phyloP scores from a whole-genome alignment of 176 grass and related monocot genomes.

The Phoenix dactylifera region DNA sequence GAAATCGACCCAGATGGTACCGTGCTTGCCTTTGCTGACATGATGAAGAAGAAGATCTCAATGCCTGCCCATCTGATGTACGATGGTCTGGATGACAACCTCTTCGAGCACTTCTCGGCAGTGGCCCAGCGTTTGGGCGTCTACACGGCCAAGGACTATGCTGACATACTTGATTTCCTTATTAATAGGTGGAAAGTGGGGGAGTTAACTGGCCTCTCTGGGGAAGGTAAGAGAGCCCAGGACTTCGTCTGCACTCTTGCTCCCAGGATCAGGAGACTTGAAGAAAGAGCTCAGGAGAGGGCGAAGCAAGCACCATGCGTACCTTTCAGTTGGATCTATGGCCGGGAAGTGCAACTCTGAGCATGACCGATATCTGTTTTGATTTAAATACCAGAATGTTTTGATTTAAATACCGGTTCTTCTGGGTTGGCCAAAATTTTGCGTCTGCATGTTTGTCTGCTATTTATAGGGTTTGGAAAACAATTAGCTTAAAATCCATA shows the following conservation, averaged over 20 bases:
- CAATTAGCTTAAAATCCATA: not conserved
- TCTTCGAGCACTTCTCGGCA: slow-evolving; percentile 88
- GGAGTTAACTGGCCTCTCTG: slow-evolving; percentile 48
- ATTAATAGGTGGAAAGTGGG: slow-evolving; percentile 75
- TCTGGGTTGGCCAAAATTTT: too few species aligned
- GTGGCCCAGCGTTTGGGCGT: slow-evolving; percentile 75
- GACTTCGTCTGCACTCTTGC: slow-evolving; percentile 85
- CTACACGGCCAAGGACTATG: slow-evolving; percentile 88
- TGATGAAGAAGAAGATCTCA: slow-evolving; percentile 98
- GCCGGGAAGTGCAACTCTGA: slow-evolving; percentile 71
- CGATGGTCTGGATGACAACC: slow-evolving; percentile 63
- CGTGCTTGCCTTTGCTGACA: slow-evolving; percentile 62
- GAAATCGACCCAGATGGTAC: slow-evolving; percentile 83
- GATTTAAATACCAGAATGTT: too few species aligned
- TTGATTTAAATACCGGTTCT: too few species aligned
- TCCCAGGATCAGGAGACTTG: slow-evolving; percentile 68
- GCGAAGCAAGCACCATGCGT: slow-evolving; percentile 51
- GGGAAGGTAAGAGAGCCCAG: slow-evolving; percentile 62
- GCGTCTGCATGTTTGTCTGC: too few species aligned
- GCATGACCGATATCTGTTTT: not conserved
- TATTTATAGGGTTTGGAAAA: too few species aligned
- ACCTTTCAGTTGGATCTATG: slow-evolving; percentile 86
- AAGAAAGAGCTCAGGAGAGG: slow-evolving; percentile 65
- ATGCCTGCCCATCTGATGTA: slow-evolving; percentile 98
- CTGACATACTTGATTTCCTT: slow-evolving; percentile 90